Percentiles rank a stretch among this genome's conserved stretches.
phyloP scores from a whole-genome alignment of 2,329 filamentous ascomycete genomes.

The Colletotrichum musicola region DNA sequence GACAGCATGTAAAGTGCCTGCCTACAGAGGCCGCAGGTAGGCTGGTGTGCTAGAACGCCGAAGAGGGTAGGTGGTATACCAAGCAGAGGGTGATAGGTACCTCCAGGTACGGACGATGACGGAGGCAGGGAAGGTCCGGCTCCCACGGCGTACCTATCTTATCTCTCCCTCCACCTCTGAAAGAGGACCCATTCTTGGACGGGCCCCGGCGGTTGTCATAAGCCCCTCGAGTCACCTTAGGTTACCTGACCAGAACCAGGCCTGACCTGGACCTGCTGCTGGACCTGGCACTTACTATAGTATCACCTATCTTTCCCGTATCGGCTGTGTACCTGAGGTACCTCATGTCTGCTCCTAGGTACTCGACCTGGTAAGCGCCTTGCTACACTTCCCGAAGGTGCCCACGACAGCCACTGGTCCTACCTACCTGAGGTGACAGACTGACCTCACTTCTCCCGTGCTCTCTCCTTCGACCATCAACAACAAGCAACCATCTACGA shows the following conservation, averaged over 20 bases:
- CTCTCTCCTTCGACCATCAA: conserved; percentile 36
- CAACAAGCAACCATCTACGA: conserved; percentile 34
- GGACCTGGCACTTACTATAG: conserved; percentile 3
- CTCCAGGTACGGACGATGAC: neutral
- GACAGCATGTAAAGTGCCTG: no score
- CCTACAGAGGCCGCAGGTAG: no score
- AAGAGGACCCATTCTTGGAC: conserved; percentile 10
- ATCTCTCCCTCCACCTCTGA: conserved; percentile 20
- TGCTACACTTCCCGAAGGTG: neutral
- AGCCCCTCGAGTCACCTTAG: neutral
- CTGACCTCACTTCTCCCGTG: conserved; percentile 35
- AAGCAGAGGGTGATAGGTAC: neutral
- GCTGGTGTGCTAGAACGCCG: no score
- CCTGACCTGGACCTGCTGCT: conserved; percentile 25
- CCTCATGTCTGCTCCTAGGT: neutral
- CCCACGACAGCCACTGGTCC: no score
- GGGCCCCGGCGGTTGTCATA: neutral
- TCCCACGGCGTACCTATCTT: conserved; percentile 21
- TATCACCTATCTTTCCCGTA: conserved; percentile 8
- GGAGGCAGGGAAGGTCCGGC: conserved; percentile 27
- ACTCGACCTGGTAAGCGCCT: no score
- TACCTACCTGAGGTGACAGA: conserved; percentile 29
- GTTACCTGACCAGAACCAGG: conserved; percentile 21
- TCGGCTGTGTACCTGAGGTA: neutral
- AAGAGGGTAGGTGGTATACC: neutral